Evolutionary conservation across 2,329 filamentous ascomycete species (phyloP).

Genomic region (Chrysosporium queenslandicum): DNA sequence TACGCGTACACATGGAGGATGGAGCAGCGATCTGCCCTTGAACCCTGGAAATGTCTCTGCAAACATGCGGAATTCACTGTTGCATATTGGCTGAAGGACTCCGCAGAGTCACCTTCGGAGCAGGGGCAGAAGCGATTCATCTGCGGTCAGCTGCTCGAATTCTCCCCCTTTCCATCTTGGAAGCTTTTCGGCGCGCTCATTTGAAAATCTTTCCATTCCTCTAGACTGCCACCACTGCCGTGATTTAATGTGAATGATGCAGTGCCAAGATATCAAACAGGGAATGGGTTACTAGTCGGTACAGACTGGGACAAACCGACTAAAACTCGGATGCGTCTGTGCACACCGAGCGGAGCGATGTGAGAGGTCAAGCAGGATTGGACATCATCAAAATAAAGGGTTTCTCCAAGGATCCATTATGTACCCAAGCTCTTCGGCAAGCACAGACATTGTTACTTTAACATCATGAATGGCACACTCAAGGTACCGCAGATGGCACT

Average conservation of each 20-base stretch:
- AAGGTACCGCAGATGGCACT: not conserved
- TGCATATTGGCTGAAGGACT: not conserved
- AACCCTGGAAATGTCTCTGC: not conserved
- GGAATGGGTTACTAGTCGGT: not conserved
- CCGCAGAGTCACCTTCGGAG: too few species aligned
- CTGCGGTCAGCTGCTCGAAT: too few species aligned
- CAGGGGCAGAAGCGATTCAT: not conserved
- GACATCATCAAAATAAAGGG: not conserved
- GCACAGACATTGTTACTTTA: not conserved
- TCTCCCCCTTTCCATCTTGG: not conserved
- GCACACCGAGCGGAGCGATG: not conserved
- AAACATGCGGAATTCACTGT: not conserved
- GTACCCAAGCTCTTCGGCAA: not conserved
- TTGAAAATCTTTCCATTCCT: too few species aligned
- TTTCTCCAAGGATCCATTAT: not conserved
- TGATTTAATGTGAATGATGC: not conserved
- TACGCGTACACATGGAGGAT: not conserved
- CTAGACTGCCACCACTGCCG: too few species aligned
- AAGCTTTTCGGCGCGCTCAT: too few species aligned
- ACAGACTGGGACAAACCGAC: not conserved
- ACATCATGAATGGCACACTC: not conserved
- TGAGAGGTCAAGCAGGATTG: not conserved
- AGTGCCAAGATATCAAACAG: slow-evolving; percentile 4
- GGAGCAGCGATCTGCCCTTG: slow-evolving; percentile 4
- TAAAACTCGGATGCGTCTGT: slow-evolving; percentile 1